Conservation (phyloP, 306 rosid species). For the Sphenostylis stenocarpa region DNA sequence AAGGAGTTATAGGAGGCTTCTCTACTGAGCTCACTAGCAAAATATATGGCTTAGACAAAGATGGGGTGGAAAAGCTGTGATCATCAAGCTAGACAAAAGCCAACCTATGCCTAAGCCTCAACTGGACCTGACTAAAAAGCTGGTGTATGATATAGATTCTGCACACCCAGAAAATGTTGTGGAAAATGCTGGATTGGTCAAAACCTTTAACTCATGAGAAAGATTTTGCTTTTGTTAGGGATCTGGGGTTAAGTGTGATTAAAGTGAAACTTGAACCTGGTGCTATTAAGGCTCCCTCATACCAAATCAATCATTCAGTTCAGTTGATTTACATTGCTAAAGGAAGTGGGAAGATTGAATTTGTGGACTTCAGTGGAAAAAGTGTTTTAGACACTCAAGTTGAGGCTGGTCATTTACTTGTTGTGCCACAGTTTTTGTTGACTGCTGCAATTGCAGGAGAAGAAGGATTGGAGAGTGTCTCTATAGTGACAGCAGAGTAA, state of each 20-base stretch:
- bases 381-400: slow-evolving; percentile 47
- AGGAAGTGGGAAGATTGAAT: slow-evolving; percentile 54
- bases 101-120: slow-evolving; percentile 46
- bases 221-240: slow-evolving; percentile 47
- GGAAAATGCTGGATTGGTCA: slow-evolving; percentile 29
- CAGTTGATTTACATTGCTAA: slow-evolving; percentile 53
- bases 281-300: slow-evolving; percentile 45
- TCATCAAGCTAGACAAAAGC: slow-evolving; percentile 34
- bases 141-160: slow-evolving; percentile 47
- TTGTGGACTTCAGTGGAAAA: slow-evolving; percentile 47
- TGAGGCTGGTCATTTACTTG: slow-evolving; percentile 50
- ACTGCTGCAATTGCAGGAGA: slow-evolving; percentile 50
- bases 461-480: slow-evolving; percentile 51
- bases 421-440: slow-evolving; percentile 57
- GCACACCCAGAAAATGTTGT: slow-evolving; percentile 16
- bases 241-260: slow-evolving; percentile 50
- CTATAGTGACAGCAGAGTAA: slow-evolving; percentile 44
- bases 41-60: slow-evolving; percentile 30
- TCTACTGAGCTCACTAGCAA: slow-evolving; percentile 44
- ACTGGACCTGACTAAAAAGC: background rate
- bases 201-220: slow-evolving; percentile 40
- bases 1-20: slow-evolving; percentile 45
- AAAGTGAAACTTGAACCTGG: slow-evolving; percentile 43
- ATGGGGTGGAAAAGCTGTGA: slow-evolving; percentile 35
- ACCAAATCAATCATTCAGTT: slow-evolving; percentile 31